phyloP scores from a whole-genome alignment of 2,329 filamentous ascomycete species.

The Aspergillus melleus region DNA sequence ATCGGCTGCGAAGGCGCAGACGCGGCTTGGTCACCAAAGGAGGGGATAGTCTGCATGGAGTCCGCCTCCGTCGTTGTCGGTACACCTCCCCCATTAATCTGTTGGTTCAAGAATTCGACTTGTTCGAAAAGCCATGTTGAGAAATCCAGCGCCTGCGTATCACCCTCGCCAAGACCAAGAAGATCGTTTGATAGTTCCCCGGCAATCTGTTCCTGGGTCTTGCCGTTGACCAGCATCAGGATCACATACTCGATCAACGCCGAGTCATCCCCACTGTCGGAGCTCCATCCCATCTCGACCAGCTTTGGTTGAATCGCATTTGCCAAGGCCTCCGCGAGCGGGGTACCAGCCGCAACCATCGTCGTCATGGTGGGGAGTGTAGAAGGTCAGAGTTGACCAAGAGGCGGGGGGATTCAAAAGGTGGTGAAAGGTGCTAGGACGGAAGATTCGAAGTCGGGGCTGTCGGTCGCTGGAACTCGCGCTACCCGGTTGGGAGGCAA shows the following conservation, averaged over 20 bases:
- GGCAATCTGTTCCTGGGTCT: conserved; percentile 86
- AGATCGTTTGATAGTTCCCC: conserved; percentile 85
- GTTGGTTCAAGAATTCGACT: conserved; percentile 66
- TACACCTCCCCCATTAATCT: conserved; percentile 55
- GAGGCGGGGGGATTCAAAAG: not conserved
- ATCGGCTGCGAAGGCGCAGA: conserved; percentile 14
- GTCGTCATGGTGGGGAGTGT: conserved; percentile 63
- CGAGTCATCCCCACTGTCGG: conserved; percentile 74
- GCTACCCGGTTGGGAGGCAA: conserved; percentile 15
- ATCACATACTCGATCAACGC: conserved; percentile 95
- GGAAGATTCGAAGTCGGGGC: not conserved
- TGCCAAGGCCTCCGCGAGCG: conserved; percentile 80
- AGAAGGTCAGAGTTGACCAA: not conserved
- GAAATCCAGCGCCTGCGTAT: conserved; percentile 79
- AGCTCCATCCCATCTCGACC: conserved; percentile 88
- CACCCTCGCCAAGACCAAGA: conserved; percentile 76
- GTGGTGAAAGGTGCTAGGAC: not conserved
- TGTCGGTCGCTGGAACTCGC: conserved; percentile 13
- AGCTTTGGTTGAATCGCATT: conserved; percentile 85
- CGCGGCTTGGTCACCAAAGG: conserved; percentile 38
- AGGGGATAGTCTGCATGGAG: conserved; percentile 32
- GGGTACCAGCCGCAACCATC: conserved; percentile 74
- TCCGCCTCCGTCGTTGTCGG: conserved; percentile 25
- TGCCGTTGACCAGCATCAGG: conserved; percentile 94
- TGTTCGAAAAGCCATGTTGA: conserved; percentile 92